These are phyloP conservation scores for Diospyros lotus DNA, from an alignment of 148 eudicot species.

Conservation along the genomic window DNA sequence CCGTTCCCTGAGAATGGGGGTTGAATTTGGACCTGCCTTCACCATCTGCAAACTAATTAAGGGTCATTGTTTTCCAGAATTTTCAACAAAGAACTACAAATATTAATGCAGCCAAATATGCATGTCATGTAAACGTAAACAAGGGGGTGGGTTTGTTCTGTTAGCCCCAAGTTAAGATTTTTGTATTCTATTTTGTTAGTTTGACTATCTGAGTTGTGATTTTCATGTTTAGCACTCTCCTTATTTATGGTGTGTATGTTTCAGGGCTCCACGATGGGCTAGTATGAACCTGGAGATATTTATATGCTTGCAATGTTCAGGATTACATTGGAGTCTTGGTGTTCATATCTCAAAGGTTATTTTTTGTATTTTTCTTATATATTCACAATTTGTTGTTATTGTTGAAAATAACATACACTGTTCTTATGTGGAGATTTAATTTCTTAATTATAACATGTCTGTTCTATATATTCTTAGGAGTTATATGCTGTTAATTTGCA, in stretches of 20 bases:
- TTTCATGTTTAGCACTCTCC: neutral
- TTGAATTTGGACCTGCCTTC: too few species aligned
- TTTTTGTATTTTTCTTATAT: neutral
- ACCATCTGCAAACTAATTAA: too few species aligned
- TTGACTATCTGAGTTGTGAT: neutral
- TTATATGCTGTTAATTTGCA: neutral
- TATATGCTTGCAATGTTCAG: conserved; percentile 84
- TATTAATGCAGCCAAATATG: too few species aligned
- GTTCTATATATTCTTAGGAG: neutral
- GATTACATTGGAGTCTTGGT: conserved; percentile 79
- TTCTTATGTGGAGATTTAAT: neutral
- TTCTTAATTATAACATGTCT: neutral
- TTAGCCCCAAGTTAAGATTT: neutral
- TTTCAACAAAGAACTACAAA: too few species aligned
- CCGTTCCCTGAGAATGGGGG: too few species aligned
- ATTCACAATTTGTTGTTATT: neutral
- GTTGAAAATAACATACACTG: neutral
- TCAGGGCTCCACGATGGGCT: conserved; percentile 83
- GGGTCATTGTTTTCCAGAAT: too few species aligned
- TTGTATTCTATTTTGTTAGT: neutral
- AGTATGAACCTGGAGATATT: conserved; percentile 75
- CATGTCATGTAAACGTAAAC: too few species aligned
- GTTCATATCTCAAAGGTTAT: conserved; percentile 79
- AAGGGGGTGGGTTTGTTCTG: neutral
- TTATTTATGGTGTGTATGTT: neutral